Evolutionary conservation across 108 stramenopile species (phyloP).

Genomic region (Cyclotella sp.): DNA sequence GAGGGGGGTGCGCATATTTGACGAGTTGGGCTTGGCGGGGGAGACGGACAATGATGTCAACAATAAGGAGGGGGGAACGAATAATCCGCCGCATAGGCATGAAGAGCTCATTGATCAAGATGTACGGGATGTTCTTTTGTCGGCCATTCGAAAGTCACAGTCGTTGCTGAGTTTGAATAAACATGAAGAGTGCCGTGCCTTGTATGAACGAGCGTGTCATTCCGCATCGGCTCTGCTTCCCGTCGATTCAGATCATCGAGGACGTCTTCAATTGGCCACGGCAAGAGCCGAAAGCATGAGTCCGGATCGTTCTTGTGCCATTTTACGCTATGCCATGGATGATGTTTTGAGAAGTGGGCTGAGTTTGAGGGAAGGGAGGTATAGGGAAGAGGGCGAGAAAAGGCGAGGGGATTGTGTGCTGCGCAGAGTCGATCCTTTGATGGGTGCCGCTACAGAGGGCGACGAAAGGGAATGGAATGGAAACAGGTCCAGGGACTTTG

Average conservation of each 20-base stretch:
- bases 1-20: constrained; percentile 26
- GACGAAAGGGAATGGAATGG: constrained; percentile 24
- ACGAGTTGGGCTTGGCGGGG: constrained; percentile 28
- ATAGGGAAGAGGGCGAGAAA: constrained; percentile 50
- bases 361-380: constrained; percentile 47
- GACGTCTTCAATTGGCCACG: constrained; percentile 74
- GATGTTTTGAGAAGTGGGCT: constrained; percentile 81
- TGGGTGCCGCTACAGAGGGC: constrained; percentile 9
- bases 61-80: constrained; percentile 13
- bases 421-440: constrained; percentile 51
- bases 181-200: constrained; percentile 61
- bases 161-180: constrained; percentile 51
- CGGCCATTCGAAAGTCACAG: constrained; percentile 70
- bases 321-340: constrained; percentile 88
- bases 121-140: constrained; percentile 78
- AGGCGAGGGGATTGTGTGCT: constrained; percentile 84
- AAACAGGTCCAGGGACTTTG: constrained; percentile 2
- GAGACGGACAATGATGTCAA: neutral
- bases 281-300: constrained; percentile 81
- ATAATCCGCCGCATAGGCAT: constrained; percentile 53
- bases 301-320: constrained; percentile 81
- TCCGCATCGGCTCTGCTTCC: constrained; percentile 78
- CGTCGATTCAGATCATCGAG: constrained; percentile 92
- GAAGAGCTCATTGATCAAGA: constrained; percentile 91
- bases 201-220: constrained; percentile 79